Evolutionary conservation across 2,329 filamentous ascomycete species (phyloP).

Genomic region (Pestalotiopsis fici): DNA sequence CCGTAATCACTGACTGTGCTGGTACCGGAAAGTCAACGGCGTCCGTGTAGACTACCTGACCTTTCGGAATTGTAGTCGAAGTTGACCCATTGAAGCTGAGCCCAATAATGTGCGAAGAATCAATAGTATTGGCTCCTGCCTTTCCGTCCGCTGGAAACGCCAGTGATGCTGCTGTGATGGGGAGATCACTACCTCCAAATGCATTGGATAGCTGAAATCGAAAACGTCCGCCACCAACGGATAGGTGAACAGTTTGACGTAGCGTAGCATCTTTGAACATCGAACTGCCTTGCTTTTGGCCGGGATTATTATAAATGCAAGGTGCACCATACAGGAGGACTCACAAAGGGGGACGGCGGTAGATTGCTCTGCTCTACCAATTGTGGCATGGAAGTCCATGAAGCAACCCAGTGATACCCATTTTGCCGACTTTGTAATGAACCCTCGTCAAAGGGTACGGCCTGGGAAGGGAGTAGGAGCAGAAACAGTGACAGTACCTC

Average conservation of each 20-base stretch:
- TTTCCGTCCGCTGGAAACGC: slow-evolving; percentile 55
- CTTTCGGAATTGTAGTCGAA: slow-evolving; percentile 54
- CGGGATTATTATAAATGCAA: neutral
- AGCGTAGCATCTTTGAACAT: slow-evolving; percentile 64
- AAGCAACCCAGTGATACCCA: slow-evolving; percentile 59
- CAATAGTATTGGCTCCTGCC: slow-evolving; percentile 54
- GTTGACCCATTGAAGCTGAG: slow-evolving; percentile 60
- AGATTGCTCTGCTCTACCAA: slow-evolving; percentile 63
- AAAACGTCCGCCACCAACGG: slow-evolving; percentile 55
- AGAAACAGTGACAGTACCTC: neutral
- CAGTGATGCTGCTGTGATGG: slow-evolving; percentile 60
- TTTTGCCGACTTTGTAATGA: slow-evolving; percentile 20
- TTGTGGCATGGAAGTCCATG: slow-evolving; percentile 69
- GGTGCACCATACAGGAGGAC: slow-evolving; percentile 20
- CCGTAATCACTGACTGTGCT: slow-evolving; percentile 52
- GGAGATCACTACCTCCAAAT: slow-evolving; percentile 61
- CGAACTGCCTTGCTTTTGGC: slow-evolving; percentile 35
- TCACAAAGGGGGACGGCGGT: slow-evolving; percentile 60
- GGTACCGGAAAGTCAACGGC: slow-evolving; percentile 56
- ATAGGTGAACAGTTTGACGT: slow-evolving; percentile 65
- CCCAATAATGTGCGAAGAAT: slow-evolving; percentile 49
- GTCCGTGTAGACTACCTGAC: slow-evolving; percentile 61
- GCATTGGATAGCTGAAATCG: slow-evolving; percentile 67
- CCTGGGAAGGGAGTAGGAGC: neutral
- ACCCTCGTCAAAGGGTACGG: neutral